These are phyloP conservation scores for Inga leiocalycina DNA, from an alignment of 306 rosid species.

Conservation along the genomic window DNA sequence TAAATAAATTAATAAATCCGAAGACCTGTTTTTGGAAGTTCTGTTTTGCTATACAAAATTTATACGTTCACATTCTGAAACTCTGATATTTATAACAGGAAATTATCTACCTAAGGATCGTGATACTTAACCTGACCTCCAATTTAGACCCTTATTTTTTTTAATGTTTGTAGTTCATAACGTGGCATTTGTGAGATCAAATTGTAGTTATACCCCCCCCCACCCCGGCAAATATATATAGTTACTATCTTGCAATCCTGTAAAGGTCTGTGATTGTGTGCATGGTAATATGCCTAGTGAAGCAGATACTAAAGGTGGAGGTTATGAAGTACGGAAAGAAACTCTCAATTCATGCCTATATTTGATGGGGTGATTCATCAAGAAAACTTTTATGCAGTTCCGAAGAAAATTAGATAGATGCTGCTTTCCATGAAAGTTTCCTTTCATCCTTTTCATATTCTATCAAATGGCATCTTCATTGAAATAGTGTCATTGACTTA, in stretches of 20 bases:
- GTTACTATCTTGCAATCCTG: background rate
- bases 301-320: background rate
- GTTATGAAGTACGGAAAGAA: background rate
- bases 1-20: no score
- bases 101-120: no score
- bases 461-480: background rate
- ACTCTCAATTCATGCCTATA: background rate
- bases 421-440: background rate
- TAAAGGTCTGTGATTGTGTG: background rate
- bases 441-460: constrained; percentile 6
- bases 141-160: no score
- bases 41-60: no score
- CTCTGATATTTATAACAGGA: no score
- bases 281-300: background rate
- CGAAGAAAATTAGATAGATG: background rate
- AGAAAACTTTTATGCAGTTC: background rate
- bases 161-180: no score
- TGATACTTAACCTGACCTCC: no score
- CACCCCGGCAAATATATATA: background rate
- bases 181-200: no score
- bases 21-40: no score
- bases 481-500: background rate
- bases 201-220: no score
- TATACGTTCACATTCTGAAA: no score
- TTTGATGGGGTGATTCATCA: background rate